These are phyloP conservation scores for Cystobasidiaceae sp. DNA, from an alignment of 1,284 basidiomycete genomes.

Conservation along the genomic window DNA sequence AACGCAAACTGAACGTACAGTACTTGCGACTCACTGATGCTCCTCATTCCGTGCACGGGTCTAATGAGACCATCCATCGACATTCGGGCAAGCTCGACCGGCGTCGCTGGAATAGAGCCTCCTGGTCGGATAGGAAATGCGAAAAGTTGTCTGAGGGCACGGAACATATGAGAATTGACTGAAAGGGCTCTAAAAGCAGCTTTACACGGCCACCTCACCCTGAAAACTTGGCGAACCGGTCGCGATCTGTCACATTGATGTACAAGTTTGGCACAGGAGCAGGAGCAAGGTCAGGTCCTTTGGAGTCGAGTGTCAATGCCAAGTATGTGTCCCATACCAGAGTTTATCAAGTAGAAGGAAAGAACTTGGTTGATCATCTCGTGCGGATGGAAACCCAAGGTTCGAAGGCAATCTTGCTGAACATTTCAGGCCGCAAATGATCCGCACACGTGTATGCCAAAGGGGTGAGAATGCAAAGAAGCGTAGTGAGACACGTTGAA, in stretches of 20 bases:
- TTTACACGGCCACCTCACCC: neutral
- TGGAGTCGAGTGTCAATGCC: neutral
- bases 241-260: slow-evolving; percentile 1
- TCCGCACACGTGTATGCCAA: too few species aligned
- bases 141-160: slow-evolving; percentile 1
- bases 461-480: neutral
- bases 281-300: neutral
- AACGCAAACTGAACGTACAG: neutral
- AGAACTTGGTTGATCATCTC: slow-evolving; percentile 12
- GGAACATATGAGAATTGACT: neutral
- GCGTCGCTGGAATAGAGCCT: neutral
- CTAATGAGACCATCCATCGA: neutral
- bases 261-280: neutral
- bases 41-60: neutral
- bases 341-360: neutral
- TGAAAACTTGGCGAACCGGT: neutral
- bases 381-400: slow-evolving; percentile 5
- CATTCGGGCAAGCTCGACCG: slow-evolving; percentile 3
- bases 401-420: neutral
- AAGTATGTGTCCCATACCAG: neutral
- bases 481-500: neutral
- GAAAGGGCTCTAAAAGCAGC: neutral
- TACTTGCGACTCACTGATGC: neutral
- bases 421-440: neutral
- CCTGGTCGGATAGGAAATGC: neutral